Percentiles rank a stretch among this genome's conserved stretches.
These are phyloP conservation scores for Colletotrichum eleusines DNA, from an alignment of 2,329 filamentous ascomycete genomes.

Conservation along the genomic window DNA sequence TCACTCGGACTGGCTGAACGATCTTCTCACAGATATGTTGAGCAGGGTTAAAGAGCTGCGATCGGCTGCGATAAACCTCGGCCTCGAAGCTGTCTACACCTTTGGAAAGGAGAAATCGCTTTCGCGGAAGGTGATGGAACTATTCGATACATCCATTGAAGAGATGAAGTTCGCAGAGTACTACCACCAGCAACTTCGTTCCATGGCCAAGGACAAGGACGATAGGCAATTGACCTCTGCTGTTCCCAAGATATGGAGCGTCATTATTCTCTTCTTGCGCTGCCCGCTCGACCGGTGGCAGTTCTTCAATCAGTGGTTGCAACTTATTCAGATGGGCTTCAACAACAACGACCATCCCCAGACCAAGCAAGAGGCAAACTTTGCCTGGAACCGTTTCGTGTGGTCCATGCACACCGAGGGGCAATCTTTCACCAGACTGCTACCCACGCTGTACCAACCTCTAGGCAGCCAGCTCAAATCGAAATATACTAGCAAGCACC, in stretches of 20 bases:
- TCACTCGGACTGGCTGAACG: constrained; percentile 82
- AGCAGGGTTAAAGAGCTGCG: constrained; percentile 83
- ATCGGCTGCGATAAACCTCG: constrained; percentile 78
- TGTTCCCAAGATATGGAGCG: constrained; percentile 91
- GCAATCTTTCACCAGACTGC: constrained; percentile 67
- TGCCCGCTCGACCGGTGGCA: constrained; percentile 77
- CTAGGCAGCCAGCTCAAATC: constrained; percentile 77
- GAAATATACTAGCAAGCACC: constrained; percentile 69
- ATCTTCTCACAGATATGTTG: constrained; percentile 85
- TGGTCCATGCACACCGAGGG: constrained; percentile 78
- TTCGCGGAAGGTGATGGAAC: constrained; percentile 73
- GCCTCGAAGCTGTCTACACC: constrained; percentile 75
- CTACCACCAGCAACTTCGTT: constrained; percentile 74
- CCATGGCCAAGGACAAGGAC: constrained; percentile 75
- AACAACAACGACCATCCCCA: constrained; percentile 76
- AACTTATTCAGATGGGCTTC: constrained; percentile 84
- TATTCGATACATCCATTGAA: constrained; percentile 70
- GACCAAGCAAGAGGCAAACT: constrained; percentile 81
- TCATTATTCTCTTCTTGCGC: constrained; percentile 82
- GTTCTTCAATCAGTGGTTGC: constrained; percentile 79
- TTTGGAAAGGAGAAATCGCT: constrained; percentile 78
- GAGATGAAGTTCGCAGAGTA: constrained; percentile 76
- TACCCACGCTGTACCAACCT: constrained; percentile 70
- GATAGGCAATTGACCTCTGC: constrained; percentile 62
- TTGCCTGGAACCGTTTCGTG: constrained; percentile 88